Percentiles rank a stretch among this genome's conserved stretches.
These are phyloP conservation scores for Carex sylvatica DNA, from an alignment of 202 grass and related monocot species.

Conservation along the genomic window DNA sequence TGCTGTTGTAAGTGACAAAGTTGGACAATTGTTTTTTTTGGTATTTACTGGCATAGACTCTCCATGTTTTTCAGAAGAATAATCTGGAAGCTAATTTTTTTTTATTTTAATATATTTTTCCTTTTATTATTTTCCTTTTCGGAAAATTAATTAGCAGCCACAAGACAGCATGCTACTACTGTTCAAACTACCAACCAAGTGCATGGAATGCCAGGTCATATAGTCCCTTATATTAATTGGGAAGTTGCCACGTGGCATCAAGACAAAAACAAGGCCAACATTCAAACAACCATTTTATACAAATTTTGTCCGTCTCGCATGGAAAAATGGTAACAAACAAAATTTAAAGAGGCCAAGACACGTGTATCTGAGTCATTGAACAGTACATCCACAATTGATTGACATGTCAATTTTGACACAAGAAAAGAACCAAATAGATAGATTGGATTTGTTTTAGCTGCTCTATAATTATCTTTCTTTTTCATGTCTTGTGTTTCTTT, in stretches of 20 bases:
- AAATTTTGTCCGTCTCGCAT: background rate
- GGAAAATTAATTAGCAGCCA: background rate
- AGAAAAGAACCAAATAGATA: background rate
- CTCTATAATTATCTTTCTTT: background rate
- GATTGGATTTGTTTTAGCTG: background rate
- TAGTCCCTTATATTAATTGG: background rate
- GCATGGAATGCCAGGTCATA: background rate
- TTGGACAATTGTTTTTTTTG: background rate
- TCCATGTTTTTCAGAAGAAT: background rate
- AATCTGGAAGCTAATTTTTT: background rate
- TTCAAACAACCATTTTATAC: background rate
- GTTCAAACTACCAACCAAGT: background rate
- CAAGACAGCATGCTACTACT: background rate
- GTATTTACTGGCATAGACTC: background rate
- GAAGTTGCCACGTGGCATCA: background rate
- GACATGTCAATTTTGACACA: background rate
- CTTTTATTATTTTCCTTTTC: background rate
- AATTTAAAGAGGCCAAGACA: background rate
- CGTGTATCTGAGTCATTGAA: background rate
- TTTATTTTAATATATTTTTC: too few relatives aligned
- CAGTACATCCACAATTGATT: background rate
- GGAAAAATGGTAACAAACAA: background rate
- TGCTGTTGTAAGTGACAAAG: background rate
- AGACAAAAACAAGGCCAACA: background rate
- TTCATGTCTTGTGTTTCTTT: background rate